Percentiles rank a stretch among this genome's conserved stretches.
Conservation (phyloP, 179 eudicot species). For the Sideroxylon spinosum region DNA sequence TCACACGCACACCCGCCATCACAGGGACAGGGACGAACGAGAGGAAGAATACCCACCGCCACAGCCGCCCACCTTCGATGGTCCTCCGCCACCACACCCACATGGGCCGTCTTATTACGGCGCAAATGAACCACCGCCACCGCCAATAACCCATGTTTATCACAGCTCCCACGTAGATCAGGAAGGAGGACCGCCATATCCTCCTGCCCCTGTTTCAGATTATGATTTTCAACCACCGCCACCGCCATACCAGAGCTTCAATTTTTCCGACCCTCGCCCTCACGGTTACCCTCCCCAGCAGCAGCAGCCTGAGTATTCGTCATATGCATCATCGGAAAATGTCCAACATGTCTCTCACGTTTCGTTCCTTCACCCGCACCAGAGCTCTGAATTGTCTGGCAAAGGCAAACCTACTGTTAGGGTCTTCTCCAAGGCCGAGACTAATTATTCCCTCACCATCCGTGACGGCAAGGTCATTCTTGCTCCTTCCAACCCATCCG, state of each 20-base stretch:
- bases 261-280: neutral
- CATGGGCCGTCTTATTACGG: neutral
- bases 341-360: slow-evolving; percentile 19
- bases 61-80: neutral
- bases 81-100: slow-evolving; percentile 6
- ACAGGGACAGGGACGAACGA: neutral
- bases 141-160: neutral
- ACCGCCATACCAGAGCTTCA: slow-evolving; percentile 15
- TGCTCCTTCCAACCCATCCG: slow-evolving; percentile 51
- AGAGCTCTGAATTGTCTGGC: slow-evolving; percentile 18
- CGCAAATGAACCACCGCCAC: slow-evolving; percentile 17
- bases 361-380: slow-evolving; percentile 25
- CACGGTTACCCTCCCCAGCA: slow-evolving; percentile 6
- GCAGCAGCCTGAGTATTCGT: neutral
- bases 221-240: slow-evolving; percentile 12
- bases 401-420: slow-evolving; percentile 53
- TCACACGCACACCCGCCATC: neutral
- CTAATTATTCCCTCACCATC: slow-evolving; percentile 54
- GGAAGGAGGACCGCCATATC: slow-evolving; percentile 1
- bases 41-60: slow-evolving; percentile 17
- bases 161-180: slow-evolving; percentile 15
- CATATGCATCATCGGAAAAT: neutral
- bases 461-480: slow-evolving; percentile 61
- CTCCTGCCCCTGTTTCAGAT: neutral
- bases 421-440: slow-evolving; percentile 49